phyloP scores from a whole-genome alignment of 331 rosid species.

The Spiraea crenata region DNA sequence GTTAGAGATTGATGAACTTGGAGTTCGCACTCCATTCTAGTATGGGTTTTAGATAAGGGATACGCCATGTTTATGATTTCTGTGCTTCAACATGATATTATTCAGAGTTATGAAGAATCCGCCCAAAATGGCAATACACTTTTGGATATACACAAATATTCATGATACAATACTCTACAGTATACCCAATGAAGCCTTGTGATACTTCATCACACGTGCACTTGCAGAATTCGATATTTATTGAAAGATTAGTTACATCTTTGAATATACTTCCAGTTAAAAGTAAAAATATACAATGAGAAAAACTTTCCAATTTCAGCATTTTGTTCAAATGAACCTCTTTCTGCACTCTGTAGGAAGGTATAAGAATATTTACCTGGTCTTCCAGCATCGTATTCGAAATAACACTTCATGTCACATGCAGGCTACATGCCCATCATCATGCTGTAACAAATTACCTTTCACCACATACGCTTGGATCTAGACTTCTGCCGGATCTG shows the following conservation, averaged over 20 bases:
- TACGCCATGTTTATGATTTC: background rate
- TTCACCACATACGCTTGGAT: conserved; percentile 51
- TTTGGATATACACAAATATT: background rate
- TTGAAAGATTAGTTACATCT: background rate
- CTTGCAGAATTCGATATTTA: conserved; percentile 1
- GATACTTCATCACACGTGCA: background rate
- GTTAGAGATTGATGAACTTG: background rate
- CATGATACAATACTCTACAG: background rate
- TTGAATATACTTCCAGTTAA: no score
- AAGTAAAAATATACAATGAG: background rate
- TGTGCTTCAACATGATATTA: background rate
- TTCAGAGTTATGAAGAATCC: no score
- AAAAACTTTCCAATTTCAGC: background rate
- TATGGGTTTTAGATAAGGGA: background rate
- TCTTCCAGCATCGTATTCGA: background rate
- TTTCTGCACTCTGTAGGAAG: background rate
- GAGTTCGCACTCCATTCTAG: background rate
- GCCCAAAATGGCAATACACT: background rate
- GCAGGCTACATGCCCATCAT: background rate
- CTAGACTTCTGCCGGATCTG: conserved; percentile 58
- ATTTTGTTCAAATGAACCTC: background rate
- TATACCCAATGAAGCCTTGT: background rate
- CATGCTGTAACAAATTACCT: no score
- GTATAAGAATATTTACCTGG: background rate
- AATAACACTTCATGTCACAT: background rate